Evolutionary conservation across 306 rosid genomes (phyloP).

Genomic region (Erythrophleum fordii): DNA sequence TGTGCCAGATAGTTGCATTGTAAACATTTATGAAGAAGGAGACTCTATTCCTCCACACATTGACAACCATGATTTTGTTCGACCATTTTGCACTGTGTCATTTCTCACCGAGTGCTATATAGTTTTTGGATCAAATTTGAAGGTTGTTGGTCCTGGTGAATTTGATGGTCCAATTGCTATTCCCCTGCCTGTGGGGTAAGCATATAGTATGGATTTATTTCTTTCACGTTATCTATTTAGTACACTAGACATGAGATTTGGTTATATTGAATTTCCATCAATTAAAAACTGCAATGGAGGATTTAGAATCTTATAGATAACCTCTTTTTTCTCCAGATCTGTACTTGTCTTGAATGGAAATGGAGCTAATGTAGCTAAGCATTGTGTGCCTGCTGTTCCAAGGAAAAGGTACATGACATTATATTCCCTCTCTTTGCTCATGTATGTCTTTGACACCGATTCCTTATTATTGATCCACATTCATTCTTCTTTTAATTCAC

Average conservation of each 20-base stretch:
- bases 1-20: slow-evolving; percentile 96
- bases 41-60: slow-evolving; percentile 96
- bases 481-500: slow-evolving; percentile 14
- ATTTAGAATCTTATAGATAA: slow-evolving; percentile 34
- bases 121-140: slow-evolving; percentile 76
- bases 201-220: slow-evolving; percentile 25
- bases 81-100: slow-evolving; percentile 94
- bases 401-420: slow-evolving; percentile 57
- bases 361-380: slow-evolving; percentile 92
- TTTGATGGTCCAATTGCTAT: slow-evolving; percentile 63
- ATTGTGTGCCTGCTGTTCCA: slow-evolving; percentile 95
- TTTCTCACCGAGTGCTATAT: slow-evolving; percentile 86
- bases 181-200: slow-evolving; percentile 88
- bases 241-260: slow-evolving; percentile 5
- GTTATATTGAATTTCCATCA: slow-evolving; percentile 16
- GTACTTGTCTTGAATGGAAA: slow-evolving; percentile 91
- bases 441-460: slow-evolving; percentile 1
- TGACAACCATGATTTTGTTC: slow-evolving; percentile 90
- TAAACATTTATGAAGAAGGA: slow-evolving; percentile 89
- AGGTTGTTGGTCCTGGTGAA: slow-evolving; percentile 67
- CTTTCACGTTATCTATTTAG: slow-evolving; percentile 15
- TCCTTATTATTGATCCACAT: slow-evolving; percentile 8
- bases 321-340: slow-evolving; percentile 61
- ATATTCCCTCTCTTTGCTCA: not conserved
- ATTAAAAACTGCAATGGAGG: slow-evolving; percentile 14